Percentiles rank a stretch among this genome's conserved stretches.
Evolutionary conservation across 495 filamentous ascomycete genomes (phyloP).

Genomic region (Daldinia concentrica): DNA sequence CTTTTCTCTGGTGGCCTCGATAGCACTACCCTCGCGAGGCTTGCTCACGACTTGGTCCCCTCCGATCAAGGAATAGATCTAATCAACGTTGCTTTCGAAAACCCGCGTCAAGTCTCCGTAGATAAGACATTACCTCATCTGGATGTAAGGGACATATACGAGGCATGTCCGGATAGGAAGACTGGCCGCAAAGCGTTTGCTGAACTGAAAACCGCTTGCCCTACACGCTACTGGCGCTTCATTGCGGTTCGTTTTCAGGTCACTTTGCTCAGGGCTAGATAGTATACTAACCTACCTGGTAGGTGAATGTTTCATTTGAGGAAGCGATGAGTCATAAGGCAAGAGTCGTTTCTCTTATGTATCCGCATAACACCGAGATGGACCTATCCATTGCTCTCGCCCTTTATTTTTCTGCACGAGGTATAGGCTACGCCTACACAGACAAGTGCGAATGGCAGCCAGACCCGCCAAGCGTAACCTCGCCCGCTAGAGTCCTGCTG

Average conservation of each 20-base stretch:
- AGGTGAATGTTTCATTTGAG: conserved; percentile 84
- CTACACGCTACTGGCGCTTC: conserved; percentile 79
- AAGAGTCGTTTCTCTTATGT: conserved; percentile 77
- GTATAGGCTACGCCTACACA: conserved; percentile 63
- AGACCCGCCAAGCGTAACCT: conserved; percentile 61
- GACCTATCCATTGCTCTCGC: conserved; percentile 95
- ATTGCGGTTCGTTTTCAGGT: conserved; percentile 61
- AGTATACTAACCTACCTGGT: conserved; percentile 22
- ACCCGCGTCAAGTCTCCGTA: conserved; percentile 67
- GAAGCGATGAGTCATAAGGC: conserved; percentile 76
- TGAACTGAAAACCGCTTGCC: conserved; percentile 78
- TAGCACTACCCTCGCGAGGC: conserved; percentile 84
- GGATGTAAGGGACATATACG: conserved; percentile 63
- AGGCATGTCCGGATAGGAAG: conserved; percentile 86
- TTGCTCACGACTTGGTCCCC: conserved; percentile 83
- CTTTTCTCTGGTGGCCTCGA: conserved; percentile 96
- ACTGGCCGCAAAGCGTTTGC: conserved; percentile 80
- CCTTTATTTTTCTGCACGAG: conserved; percentile 91
- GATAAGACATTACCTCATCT: conserved; percentile 24
- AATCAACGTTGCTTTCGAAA: conserved; percentile 96
- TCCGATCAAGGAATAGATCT: conserved; percentile 77
- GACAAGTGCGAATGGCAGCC: conserved; percentile 32
- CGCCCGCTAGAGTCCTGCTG: conserved; percentile 81
- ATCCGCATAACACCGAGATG: conserved; percentile 98
- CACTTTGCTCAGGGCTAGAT: background rate